Base-by-base conservation (phyloP, 2,329 filamentous ascomycete genomes). In the Stylonectria norvegica region DNA sequence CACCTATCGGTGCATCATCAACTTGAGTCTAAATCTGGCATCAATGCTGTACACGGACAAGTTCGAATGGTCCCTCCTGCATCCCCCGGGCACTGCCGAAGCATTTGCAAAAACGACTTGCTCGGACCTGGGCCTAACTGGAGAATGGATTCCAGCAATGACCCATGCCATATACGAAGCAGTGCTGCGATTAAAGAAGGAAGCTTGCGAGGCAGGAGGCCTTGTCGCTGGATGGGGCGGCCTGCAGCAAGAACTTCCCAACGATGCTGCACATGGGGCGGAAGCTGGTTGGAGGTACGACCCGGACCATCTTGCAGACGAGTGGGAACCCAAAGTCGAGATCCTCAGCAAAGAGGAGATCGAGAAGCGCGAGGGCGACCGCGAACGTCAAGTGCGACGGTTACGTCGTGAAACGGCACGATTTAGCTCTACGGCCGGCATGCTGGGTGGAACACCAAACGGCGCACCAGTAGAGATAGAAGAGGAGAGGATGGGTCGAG, bases 151-250 rank as follows among this genome's bases (percentile, higher is more conserved):
- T 4, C 86, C 89, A 3, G 88, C 89, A 20, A 88, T 98, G 71
- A 88, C 93, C 11, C 91, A 96, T 60, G 93, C 90, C 22, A 97
- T 98, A 53, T 97, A 97, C 64, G 93, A 98, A 65, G 87, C 93
- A 8, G 89, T 94, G 0, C 66, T 97, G 48, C 85, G 87, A 33
- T 70, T 96, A 20, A 97, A 97, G 70, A 98, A 98, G 65, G 93
- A 97, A 60, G 89, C 90, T 1, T 95, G 90, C 58, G 93, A 97
- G 63, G 89, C 89, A 27, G 89, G 89, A 25, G 89, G 89, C 1
- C 69, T 96, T 6, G 83, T 95, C n/a, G 75, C 80, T 12, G 85
- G 85, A 28, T 81, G 82, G 71, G 78, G 79, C 42, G 82, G 67
- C 20, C 48, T 62, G 19, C 66, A 69, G 37, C 64, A 67, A 38